Evolutionary conservation across 2,329 filamentous ascomycete genomes (phyloP).

Genomic region (Ceratocystis cubensis): DNA sequence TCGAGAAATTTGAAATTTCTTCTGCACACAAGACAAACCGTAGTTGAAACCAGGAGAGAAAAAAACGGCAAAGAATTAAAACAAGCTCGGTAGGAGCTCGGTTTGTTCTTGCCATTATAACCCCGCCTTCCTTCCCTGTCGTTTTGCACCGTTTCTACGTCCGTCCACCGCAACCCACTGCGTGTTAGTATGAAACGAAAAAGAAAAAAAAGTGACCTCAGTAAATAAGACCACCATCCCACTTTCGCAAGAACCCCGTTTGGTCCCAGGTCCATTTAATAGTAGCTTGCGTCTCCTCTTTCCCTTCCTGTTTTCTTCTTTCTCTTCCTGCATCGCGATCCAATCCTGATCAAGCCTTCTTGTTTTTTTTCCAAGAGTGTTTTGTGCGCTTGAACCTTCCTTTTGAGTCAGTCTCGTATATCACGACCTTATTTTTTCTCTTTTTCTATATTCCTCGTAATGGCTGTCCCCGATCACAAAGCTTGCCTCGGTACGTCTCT

Average conservation of each 20-base stretch:
- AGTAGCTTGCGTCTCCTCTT: slow-evolving; percentile 5
- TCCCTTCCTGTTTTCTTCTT: slow-evolving; percentile 13
- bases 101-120: neutral
- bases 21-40: neutral
- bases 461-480: slow-evolving; percentile 46
- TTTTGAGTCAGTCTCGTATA: slow-evolving; percentile 17
- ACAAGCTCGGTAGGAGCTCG: neutral
- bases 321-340: slow-evolving; percentile 16
- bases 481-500: slow-evolving; percentile 48
- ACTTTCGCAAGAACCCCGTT: slow-evolving; percentile 14
- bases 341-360: slow-evolving; percentile 16
- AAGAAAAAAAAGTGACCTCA: slow-evolving; percentile 10
- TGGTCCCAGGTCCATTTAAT: slow-evolving; percentile 18
- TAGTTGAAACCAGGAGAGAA: neutral
- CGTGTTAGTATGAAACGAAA: neutral
- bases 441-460: slow-evolving; percentile 27
- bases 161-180: slow-evolving; percentile 6
- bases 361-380: slow-evolving; percentile 10
- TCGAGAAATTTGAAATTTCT: neutral
- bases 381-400: slow-evolving; percentile 21
- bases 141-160: slow-evolving; percentile 7
- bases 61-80: neutral
- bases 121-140: slow-evolving; percentile 6
- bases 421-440: neutral
- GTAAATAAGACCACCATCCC: slow-evolving; percentile 13